Base-by-base conservation (phyloP, 768 basidiomycete species). In the Calocybe indica region DNA sequence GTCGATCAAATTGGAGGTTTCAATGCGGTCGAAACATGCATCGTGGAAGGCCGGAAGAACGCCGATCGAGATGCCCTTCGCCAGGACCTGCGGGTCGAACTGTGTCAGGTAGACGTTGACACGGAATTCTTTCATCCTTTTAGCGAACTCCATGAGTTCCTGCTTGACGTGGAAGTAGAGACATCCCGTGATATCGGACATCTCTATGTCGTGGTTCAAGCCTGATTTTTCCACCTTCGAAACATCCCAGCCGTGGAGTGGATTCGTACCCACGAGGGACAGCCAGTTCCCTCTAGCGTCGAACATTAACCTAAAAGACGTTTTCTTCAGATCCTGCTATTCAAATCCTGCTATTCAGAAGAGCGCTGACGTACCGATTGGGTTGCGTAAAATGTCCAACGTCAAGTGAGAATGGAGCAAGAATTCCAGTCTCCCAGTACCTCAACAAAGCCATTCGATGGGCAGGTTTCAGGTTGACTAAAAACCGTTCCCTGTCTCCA, bases 231-330 rank as follows among this genome's bases (percentile, higher is more conserved):
- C 58, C 13, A 78, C 67, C n/a, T 63, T 52, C 22, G 70, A 58
- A n/a, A 73, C 43, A 53, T 76, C 69, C 76, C 77, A 81, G 13
- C 73, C 72, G 33, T 63, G 65, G 1, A 80, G 64, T 0, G 79
- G 77, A 37, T 71, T 74, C 31, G 58, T 62, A 33, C 70, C 67
- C 11, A 59, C 55, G 42, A 62, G 62, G 10, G 66, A 64, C 15
- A 77, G 52, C 77, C 76, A 80, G 43, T 63, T 56, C 9, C 79
- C 75, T 42, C 65, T 48, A 6, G 70, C 52, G 3, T 67, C 64
- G 53, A 78, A 80, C 40, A 76, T 66, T 32, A 74, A 65, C n/a
- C 72, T 72, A 41, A n/a, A n/a, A n/a, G n/a, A 29, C 12, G 40
- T 31, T 15, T 8, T 14, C 28, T 33, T 11, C 43, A 40, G 15